Base-by-base conservation (phyloP, 2,329 filamentous ascomycete species). In the Neophaeococcomyces aloes region DNA sequence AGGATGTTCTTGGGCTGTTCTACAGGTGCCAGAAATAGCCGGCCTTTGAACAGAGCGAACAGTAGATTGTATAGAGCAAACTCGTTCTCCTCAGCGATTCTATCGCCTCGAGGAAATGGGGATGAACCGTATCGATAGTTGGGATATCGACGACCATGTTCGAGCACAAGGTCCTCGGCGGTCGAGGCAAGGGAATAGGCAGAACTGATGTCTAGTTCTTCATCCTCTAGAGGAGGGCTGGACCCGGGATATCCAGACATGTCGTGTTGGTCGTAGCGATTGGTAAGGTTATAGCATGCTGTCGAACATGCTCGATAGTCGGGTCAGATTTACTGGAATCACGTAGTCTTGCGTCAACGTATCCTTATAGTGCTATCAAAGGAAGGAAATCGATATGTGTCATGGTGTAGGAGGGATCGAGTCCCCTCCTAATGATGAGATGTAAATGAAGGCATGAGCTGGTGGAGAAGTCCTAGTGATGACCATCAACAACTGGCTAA, bases 141-240 rank as follows among this genome's bases (percentile, higher is more conserved):
- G 46, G 58, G 59, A 45, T 63, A 64, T 42, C 57, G 55, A 37
- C 61, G 55, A 11, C 59, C 56, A 49, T 63, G 57, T 45, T 63
- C 61, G 14, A 59, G 52, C 18, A 53, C 48, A 40, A 59, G 60
- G 25, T 57, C 53, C 30, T 53, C 48, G 1, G 53, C 36, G 2
- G 57, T 55, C 3, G 56, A 58, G 3, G 55, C 56, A 13, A 61
- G 46, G 7, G 57, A 54, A 27, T 45, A 53, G 3, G 46, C 45
- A 2, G 53, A 53, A 15, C 45, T 45, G 7, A 31, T n/a, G 30
- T 48, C 49, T 11, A 40, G 37, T 1, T 51, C 48, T 4, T 40
- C 41, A 17, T 45, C 47, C 10, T 46, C 44, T 7, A 29, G 29
- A 31, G 36, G 46, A 5, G 36, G 46, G 13, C 42, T 47, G 38